Percentiles rank a stretch among this genome's conserved stretches.
Conservation (phyloP, 805 yeast species). For the Metschnikowia sp. region DNA sequence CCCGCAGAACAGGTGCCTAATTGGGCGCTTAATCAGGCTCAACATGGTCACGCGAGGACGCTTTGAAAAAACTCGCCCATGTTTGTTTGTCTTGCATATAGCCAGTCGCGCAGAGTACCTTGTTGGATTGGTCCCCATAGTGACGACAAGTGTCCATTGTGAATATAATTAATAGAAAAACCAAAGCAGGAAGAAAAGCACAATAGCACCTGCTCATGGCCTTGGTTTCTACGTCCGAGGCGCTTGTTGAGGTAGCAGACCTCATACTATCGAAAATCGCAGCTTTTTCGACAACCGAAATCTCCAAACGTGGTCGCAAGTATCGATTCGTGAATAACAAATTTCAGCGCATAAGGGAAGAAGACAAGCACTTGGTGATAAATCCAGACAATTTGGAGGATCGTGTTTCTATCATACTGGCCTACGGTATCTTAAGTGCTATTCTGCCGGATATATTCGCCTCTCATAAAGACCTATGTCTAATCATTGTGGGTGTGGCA, state of each 20-base stretch:
- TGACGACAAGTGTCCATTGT: no score
- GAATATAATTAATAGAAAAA: no score
- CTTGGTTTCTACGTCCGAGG: slow-evolving; percentile 23
- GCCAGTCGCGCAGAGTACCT: no score
- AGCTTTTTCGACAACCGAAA: slow-evolving; percentile 33
- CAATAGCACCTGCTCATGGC: no score
- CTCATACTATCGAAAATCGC: slow-evolving; percentile 33
- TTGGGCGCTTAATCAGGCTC: no score
- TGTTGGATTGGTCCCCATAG: no score
- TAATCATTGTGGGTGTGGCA: slow-evolving; percentile 48
- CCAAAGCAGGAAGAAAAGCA: no score
- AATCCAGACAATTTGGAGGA: slow-evolving; percentile 27
- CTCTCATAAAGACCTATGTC: slow-evolving; percentile 40
- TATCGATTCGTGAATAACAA: slow-evolving; percentile 47
- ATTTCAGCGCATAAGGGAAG: slow-evolving; percentile 47
- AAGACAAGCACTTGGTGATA: slow-evolving; percentile 46
- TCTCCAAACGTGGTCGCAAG: slow-evolving; percentile 44
- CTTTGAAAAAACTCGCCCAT: no score
- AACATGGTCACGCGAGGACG: no score
- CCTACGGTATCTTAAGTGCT: slow-evolving; percentile 40
- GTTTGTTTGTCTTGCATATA: no score
- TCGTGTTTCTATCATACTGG: slow-evolving; percentile 38
- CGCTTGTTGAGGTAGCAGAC: slow-evolving; percentile 35
- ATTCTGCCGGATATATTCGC: slow-evolving; percentile 31
- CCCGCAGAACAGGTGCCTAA: no score